Base-by-base conservation (phyloP, 208 protist species). In the Trichomonas gallinae region DNA sequence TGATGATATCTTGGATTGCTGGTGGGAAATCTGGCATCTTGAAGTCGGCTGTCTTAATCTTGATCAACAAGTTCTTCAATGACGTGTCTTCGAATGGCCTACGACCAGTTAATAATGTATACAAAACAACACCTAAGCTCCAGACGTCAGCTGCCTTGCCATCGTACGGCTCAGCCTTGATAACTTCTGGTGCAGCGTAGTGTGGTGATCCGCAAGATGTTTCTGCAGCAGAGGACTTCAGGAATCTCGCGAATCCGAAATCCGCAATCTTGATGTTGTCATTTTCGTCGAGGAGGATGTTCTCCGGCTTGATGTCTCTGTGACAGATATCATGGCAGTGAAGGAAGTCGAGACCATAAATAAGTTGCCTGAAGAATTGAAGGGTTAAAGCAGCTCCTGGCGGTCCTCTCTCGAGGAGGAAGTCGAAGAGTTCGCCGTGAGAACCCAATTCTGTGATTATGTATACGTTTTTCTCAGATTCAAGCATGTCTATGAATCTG, bases 291-390 rank as follows among this genome's bases (percentile, higher is more conserved):
- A 96, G 49, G 15, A 96, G 36, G 31, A 96, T 82, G 49, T 97
- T 97, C 46, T 97, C 96, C 34, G 48, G 96, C 42, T 97, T 97
- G 17, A 97, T 44, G 48, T 97, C 96, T 15, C 96, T 9, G 82
- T 97, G 96, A 9, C 44, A 87, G 87, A 97, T 96, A 3, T 46
- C 83, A 21, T 97, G 83, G 2, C 34, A 15, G 31, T 97, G 96
- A 0, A 96, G 26, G 38, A 96, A 97, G n/a, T 96, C 48, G 46
- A 97, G 17, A 17, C 96, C 96, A 44, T 81, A 51, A 1, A 97
- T 89, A 1, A 97, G 87, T 44, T 97, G 96, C 40, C 51, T 58
- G 31, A 97, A 96, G 31, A 97, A 58, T n/a, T 48, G 36, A 0
- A 93, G 31, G 2, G 87, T 31, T 38, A 51, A 10, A 15, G 42